Evolutionary conservation across 768 basidiomycete species (phyloP).

Genomic region (Lyophyllum semitale): DNA sequence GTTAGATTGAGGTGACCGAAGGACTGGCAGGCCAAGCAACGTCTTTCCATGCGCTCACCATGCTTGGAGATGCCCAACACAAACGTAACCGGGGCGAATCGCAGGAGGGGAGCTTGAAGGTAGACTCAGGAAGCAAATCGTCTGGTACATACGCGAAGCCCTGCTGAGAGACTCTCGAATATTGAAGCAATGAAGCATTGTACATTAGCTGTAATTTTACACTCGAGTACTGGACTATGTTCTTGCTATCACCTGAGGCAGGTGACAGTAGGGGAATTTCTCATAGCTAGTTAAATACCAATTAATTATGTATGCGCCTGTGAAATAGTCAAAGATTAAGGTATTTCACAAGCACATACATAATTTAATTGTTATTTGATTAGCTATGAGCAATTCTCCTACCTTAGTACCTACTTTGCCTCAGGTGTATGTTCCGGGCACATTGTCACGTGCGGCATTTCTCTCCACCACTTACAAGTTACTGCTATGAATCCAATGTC

Average conservation of each 20-base stretch:
- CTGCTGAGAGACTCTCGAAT: slow-evolving; percentile 42
- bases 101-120: slow-evolving; percentile 45
- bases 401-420: too few species aligned
- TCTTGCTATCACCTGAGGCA: too few species aligned
- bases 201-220: background rate
- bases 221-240: background rate
- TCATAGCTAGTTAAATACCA: too few species aligned
- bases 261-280: too few species aligned
- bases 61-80: slow-evolving; percentile 32
- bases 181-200: background rate
- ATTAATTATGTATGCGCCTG: too few species aligned
- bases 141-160: slow-evolving; percentile 71
- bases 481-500: slow-evolving; percentile 15
- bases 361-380: too few species aligned
- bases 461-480: slow-evolving; percentile 5
- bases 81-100: slow-evolving; percentile 36
- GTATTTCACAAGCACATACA: too few species aligned
- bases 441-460: slow-evolving; percentile 11
- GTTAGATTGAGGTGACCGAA: slow-evolving; percentile 66
- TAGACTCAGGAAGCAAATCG: slow-evolving; percentile 44
- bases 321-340: too few species aligned
- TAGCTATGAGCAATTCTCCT: too few species aligned
- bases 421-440: too few species aligned
- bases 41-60: slow-evolving; percentile 52
- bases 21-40: slow-evolving; percentile 48